phyloP scores from a whole-genome alignment of 2,329 filamentous ascomycete species.

The Ceratocystis papillata region DNA sequence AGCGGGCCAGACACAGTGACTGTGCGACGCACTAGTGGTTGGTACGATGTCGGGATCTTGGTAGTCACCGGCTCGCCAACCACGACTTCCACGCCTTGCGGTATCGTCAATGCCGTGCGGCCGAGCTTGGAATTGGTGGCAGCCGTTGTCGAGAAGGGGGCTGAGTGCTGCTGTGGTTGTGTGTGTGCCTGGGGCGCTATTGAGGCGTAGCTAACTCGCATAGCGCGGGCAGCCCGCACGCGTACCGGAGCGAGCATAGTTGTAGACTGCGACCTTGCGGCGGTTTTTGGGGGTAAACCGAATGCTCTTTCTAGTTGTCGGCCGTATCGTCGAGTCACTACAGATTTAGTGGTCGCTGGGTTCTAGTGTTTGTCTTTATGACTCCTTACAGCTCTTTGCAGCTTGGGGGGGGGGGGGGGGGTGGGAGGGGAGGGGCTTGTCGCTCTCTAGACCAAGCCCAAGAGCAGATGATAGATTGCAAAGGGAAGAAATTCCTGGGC shows the following conservation, averaged over 20 bases:
- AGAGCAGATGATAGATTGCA: no score
- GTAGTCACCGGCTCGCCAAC: slow-evolving; percentile 51
- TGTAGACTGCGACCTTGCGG: neutral
- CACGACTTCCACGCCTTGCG: slow-evolving; percentile 68
- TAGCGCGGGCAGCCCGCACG: slow-evolving; percentile 11
- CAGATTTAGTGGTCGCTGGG: neutral
- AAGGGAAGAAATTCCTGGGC: no score
- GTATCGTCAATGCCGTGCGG: slow-evolving; percentile 65
- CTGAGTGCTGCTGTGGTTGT: slow-evolving; percentile 49
- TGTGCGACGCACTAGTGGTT: slow-evolving; percentile 51
- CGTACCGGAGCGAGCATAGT: slow-evolving; percentile 19
- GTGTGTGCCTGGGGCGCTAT: slow-evolving; percentile 38
- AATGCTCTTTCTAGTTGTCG: neutral
- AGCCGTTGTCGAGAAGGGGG: slow-evolving; percentile 58
- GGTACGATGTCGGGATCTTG: slow-evolving; percentile 48
- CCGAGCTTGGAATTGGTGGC: slow-evolving; percentile 71
- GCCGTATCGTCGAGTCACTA: neutral
- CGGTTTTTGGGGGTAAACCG: neutral
- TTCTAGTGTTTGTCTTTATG: no score
- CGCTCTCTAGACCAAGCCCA: no score
- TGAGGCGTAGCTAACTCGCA: neutral
- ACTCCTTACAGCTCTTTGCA: no score
- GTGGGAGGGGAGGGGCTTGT: no score
- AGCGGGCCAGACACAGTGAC: slow-evolving; percentile 72
- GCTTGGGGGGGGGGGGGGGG: no score